Conservation (phyloP, 2,329 filamentous ascomycete species). For the Chaetomium strumarium region DNA sequence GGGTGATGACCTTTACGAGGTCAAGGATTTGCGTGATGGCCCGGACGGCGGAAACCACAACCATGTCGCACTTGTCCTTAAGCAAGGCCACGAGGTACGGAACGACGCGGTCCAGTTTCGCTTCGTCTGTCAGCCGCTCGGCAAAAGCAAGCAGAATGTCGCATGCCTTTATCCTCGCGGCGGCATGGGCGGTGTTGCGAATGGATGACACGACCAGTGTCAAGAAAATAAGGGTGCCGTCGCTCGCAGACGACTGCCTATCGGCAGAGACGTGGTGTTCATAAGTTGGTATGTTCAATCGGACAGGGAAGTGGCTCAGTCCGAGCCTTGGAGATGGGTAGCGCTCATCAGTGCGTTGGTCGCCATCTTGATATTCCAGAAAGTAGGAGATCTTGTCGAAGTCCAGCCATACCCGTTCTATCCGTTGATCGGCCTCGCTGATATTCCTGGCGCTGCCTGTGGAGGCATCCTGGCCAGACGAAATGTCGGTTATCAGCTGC, state of each 20-base stretch:
- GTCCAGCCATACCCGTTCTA: slow-evolving; percentile 86
- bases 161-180: slow-evolving; percentile 82
- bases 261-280: slow-evolving; percentile 61
- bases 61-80: slow-evolving; percentile 74
- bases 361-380: slow-evolving; percentile 63
- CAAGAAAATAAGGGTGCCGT: slow-evolving; percentile 88
- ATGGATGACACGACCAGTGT: slow-evolving; percentile 84
- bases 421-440: slow-evolving; percentile 85
- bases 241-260: slow-evolving; percentile 62
- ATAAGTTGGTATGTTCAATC: slow-evolving; percentile 81
- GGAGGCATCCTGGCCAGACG: slow-evolving; percentile 67
- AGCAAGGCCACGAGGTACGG: slow-evolving; percentile 83
- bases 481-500: slow-evolving; percentile 88
- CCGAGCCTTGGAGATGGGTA: slow-evolving; percentile 44
- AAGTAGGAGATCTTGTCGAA: slow-evolving; percentile 98
- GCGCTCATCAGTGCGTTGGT: slow-evolving; percentile 25
- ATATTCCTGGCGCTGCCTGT: slow-evolving; percentile 65
- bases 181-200: slow-evolving; percentile 79
- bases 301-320: slow-evolving; percentile 67
- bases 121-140: slow-evolving; percentile 87
- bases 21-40: slow-evolving; percentile 84
- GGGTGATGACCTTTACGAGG: slow-evolving; percentile 81
- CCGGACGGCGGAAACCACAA: slow-evolving; percentile 78
- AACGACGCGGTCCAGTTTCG: slow-evolving; percentile 86
- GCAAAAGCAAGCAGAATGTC: slow-evolving; percentile 89